phyloP scores from a whole-genome alignment of 2,329 filamentous ascomycete genomes.

The Colletotrichum sp. region DNA sequence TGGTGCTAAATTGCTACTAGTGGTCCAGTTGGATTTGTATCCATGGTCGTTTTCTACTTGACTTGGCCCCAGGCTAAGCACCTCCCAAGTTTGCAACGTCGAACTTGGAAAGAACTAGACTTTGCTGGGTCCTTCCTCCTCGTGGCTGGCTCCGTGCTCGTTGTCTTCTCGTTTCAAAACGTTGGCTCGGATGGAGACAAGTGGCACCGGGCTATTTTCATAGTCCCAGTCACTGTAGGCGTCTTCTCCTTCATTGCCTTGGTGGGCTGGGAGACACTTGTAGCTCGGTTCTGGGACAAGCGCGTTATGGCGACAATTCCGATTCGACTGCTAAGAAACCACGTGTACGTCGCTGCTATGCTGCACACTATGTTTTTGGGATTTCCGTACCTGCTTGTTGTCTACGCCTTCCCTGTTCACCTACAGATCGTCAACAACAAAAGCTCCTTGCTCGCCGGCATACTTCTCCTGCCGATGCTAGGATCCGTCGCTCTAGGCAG shows the following conservation, averaged over 20 bases:
- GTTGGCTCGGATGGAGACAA: constrained; percentile 39
- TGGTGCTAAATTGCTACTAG: constrained; percentile 33
- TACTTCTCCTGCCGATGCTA: constrained; percentile 60
- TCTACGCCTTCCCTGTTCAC: constrained; percentile 55
- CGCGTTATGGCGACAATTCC: constrained; percentile 50
- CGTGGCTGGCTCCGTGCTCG: constrained; percentile 56
- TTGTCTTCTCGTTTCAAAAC: constrained; percentile 64
- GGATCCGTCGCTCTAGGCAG: constrained; percentile 53
- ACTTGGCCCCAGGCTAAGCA: constrained; percentile 54
- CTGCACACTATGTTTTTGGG: constrained; percentile 54
- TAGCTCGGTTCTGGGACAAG: constrained; percentile 33
- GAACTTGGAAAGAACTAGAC: constrained; percentile 57
- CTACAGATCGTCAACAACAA: constrained; percentile 56
- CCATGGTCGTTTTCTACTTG: constrained; percentile 51
- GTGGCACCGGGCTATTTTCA: constrained; percentile 48
- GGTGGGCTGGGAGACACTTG: constrained; percentile 43
- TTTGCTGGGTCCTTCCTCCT: constrained; percentile 58
- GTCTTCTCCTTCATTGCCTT: constrained; percentile 38
- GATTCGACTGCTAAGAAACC: constrained; percentile 50
- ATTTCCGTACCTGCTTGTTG: constrained; percentile 53
- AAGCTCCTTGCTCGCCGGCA: constrained; percentile 48
- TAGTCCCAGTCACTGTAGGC: constrained; percentile 45
- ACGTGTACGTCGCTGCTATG: constrained; percentile 46
- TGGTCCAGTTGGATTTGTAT: constrained; percentile 53
- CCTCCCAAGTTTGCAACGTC: constrained; percentile 40